Percentiles rank a stretch among this genome's conserved stretches.
phyloP scores from a whole-genome alignment of 805 yeast genomes.

The Wickerhamiella hasegawae region DNA sequence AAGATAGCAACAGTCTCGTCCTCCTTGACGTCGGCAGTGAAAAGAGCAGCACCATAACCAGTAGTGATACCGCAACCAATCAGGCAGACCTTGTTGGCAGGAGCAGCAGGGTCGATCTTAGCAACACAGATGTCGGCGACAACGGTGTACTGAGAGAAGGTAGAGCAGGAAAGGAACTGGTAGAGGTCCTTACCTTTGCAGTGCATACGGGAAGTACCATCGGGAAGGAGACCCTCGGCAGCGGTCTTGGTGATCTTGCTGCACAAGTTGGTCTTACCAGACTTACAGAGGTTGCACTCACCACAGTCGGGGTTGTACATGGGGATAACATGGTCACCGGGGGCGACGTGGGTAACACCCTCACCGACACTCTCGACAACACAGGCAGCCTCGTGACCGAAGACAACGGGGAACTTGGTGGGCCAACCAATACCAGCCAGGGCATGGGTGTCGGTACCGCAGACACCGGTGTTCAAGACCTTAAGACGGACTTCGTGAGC shows the following conservation, averaged over 20 bases:
- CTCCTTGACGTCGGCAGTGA: conserved; percentile 75
- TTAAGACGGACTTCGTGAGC: conserved; percentile 95
- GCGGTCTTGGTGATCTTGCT: conserved; percentile 92
- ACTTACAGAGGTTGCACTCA: conserved; percentile 84
- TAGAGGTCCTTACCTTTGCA: conserved; percentile 56
- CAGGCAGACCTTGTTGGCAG: conserved; percentile 71
- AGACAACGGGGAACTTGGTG: conserved; percentile 80
- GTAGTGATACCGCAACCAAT: conserved; percentile 98
- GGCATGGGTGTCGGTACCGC: conserved; percentile 96
- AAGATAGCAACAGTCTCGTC: conserved; percentile 93
- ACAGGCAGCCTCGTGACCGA: conserved; percentile 98
- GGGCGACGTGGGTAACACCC: conserved; percentile 76
- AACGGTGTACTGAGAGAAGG: conserved; percentile 92
- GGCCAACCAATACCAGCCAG: conserved; percentile 90
- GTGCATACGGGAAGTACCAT: conserved; percentile 84
- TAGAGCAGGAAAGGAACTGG: conserved; percentile 96
- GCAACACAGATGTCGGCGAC: conserved; percentile 95
- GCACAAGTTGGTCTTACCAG: conserved; percentile 93
- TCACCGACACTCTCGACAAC: conserved; percentile 87
- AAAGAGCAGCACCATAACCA: conserved; percentile 93
- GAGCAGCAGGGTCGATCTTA: conserved; percentile 71
- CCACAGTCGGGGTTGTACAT: conserved; percentile 93
- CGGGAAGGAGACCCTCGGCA: conserved; percentile 97
- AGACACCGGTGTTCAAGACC: conserved; percentile 77
- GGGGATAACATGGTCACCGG: conserved; percentile 85